Evolutionary conservation across 768 basidiomycete species (phyloP), one percentile per base, ranked within the genome.

Genomic region (Dioszegia hungarica): DNA sequence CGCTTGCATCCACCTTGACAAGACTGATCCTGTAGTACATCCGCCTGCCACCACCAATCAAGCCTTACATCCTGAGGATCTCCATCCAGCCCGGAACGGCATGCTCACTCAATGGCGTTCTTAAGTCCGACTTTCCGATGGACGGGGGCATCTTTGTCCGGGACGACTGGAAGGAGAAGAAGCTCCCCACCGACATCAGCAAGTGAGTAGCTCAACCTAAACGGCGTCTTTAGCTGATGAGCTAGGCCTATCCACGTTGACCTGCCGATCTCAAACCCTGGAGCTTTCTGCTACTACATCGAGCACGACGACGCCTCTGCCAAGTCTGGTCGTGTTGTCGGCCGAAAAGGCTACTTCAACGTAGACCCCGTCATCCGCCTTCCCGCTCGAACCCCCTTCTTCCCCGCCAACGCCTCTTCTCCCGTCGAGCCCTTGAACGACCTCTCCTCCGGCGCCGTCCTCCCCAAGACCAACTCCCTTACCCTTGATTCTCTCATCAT

Each of bases 101-200:
- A 1, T 90, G 90, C 10, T 84, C 89, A 8, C 86, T 84, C 68
- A 89, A 93, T 67, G 95, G 92, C 49, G 82, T 91, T 1, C 88
- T 99, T 76, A 90, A 87, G 79, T 94, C 92, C 56, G 97, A 98
- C 75, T 97, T 98, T 68, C 95, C 95, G 1, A 81, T 99, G 5
- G 89, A 98, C 64, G 94, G 93, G 3, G 90, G 91, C 31, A 77
- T 75, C 19, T 98, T 97, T 73, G 82, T 83, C 39, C 82, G 95
- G 27, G 84, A 86, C 59, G 81, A 77, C 46, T 89, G 87, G 72
- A 80, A 84, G 1, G 81, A 90, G 74, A 81, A 89, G 71, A 85
- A 66, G 48, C 60, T 76, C 29, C 69, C 69, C 15, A 58, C 47
- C 8, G 75, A 76, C 48, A 56, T 74, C 33, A 67, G 57, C 67